A percentile compares a stretch with the other conserved stretches of the same genome.
Evolutionary conservation across 2,329 filamentous ascomycete species (phyloP).

Genomic region (Botryosphaeria dothidea): DNA sequence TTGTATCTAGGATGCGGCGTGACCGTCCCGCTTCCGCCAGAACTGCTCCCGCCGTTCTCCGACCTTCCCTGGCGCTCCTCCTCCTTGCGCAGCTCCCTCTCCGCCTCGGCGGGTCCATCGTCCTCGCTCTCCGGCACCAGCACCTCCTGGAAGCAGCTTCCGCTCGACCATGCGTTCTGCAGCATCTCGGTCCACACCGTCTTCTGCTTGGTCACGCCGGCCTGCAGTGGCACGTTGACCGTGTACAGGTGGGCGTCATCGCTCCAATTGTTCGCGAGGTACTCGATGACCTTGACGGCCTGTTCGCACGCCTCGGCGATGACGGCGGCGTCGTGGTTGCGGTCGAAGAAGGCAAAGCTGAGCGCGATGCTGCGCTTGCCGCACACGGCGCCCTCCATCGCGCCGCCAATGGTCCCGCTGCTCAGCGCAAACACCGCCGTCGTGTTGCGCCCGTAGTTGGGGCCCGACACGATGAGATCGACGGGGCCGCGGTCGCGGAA

Average conservation of each 20-base stretch:
- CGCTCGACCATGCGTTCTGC: slow-evolving; percentile 79
- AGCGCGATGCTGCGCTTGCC: slow-evolving; percentile 69
- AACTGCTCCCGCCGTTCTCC: slow-evolving; percentile 21
- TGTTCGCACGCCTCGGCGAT: slow-evolving; percentile 76
- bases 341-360: slow-evolving; percentile 85
- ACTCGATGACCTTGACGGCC: slow-evolving; percentile 75
- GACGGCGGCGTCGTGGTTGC: slow-evolving; percentile 78
- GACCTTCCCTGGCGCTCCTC: slow-evolving; percentile 42
- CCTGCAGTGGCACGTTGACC: slow-evolving; percentile 85
- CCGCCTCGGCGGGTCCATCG: slow-evolving; percentile 64
- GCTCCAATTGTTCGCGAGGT: slow-evolving; percentile 73
- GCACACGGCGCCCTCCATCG: slow-evolving; percentile 51
- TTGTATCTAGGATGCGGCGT: slow-evolving; percentile 55
- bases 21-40: slow-evolving; percentile 30
- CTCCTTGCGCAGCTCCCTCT: slow-evolving; percentile 70
- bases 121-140: slow-evolving; percentile 61
- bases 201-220: slow-evolving; percentile 69
- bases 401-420: slow-evolving; percentile 52
- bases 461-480: slow-evolving; percentile 51
- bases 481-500: slow-evolving; percentile 46
- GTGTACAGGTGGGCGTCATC: slow-evolving; percentile 77
- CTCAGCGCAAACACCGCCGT: slow-evolving; percentile 52
- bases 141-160: slow-evolving; percentile 81
- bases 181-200: slow-evolving; percentile 83
- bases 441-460: slow-evolving; percentile 54